A percentile compares a stretch with the other conserved stretches of the same genome.
phyloP scores from a whole-genome alignment of 2,329 filamentous ascomycete species.

The Talaromyces sp. region DNA sequence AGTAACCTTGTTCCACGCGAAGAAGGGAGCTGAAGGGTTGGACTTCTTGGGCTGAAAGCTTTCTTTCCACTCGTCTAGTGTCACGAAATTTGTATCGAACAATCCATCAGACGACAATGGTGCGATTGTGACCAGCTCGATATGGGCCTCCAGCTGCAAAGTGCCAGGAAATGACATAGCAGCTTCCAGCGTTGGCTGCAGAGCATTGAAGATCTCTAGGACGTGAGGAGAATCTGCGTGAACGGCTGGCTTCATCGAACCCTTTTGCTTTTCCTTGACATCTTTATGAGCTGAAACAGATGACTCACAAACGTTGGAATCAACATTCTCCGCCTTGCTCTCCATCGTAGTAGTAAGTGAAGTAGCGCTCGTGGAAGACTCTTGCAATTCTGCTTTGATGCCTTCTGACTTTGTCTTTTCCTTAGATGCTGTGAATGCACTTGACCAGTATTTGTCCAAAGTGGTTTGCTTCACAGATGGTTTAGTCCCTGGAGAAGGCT shows the following conservation, averaged over 20 bases:
- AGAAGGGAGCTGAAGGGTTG: not conserved
- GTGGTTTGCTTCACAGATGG: constrained; percentile 25
- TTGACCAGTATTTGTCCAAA: constrained; percentile 27
- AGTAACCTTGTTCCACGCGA: not conserved
- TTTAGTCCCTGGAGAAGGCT: constrained; percentile 19
- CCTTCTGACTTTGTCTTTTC: not conserved
- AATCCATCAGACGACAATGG: constrained; percentile 21
- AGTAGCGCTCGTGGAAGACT: not conserved
- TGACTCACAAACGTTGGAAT: not conserved
- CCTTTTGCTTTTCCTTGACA: not conserved
- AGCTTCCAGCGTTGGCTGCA: constrained; percentile 30
- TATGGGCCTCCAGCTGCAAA: constrained; percentile 31
- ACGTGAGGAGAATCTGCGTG: constrained; percentile 11
- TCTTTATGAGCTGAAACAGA: not conserved
- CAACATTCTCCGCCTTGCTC: not conserved
- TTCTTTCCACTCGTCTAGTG: constrained; percentile 24
- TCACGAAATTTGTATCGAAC: constrained; percentile 18
- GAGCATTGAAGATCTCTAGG: constrained; percentile 24
- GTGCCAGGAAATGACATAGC: constrained; percentile 32
- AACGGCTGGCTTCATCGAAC: not conserved
- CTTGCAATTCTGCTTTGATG: not conserved
- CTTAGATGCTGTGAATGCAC: not conserved
- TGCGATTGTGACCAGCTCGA: constrained; percentile 32
- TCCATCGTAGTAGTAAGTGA: not conserved
- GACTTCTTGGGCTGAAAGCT: constrained; percentile 29